Evolutionary conservation across 805 yeast species (phyloP), one percentile per base, ranked within the genome.

Genomic region (Grigorovia transvaalensis): DNA sequence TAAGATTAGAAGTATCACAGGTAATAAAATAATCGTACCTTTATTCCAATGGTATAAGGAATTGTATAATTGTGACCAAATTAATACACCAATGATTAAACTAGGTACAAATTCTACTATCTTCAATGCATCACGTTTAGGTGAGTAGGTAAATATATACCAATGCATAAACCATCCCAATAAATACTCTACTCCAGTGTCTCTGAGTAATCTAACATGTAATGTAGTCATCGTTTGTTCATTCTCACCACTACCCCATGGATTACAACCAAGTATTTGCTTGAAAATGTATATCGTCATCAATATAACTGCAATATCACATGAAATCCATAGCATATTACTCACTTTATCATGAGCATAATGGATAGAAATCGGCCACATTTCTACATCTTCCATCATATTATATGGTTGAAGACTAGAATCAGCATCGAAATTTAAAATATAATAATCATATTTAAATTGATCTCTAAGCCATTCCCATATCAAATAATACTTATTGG

Each of bases 91-190:
- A 23, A 65, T 52, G 4, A 59, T 43, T 40, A 59, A 54, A 47
- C 63, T 54, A 19, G 64, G 63, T n/a, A 63, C 44, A 42, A 62
- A 66, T n/a, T 55, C 57, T 4, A 42, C 46, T 4, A 48, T 30
- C 13, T 46, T 30, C 17, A 44, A 23, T 20, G 15, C 19, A 18
- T 43, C 29, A 17, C 40, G 45, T 7, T 46, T 60, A 17, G 61
- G 53, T 20, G 57, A 54, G 44, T 56, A 51, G 17, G 52, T 40
- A 45, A 62, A 63, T n/a, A 60, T 55, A 35, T 56, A 55, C 42
- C 52, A 63, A 50, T 63, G 67, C 18, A 64, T 19, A 6, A 63
- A 48, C 69, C 69, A 66, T 9, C 67, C 70, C 6, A 60, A 8
- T 19, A 54, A 30, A 18, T 54, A 57, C 48, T 65, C 65, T 1